Percentiles rank a stretch among this genome's conserved stretches.
Evolutionary conservation across 2,329 filamentous ascomycete species (phyloP).

Genomic region (Diaporthe velutina): DNA sequence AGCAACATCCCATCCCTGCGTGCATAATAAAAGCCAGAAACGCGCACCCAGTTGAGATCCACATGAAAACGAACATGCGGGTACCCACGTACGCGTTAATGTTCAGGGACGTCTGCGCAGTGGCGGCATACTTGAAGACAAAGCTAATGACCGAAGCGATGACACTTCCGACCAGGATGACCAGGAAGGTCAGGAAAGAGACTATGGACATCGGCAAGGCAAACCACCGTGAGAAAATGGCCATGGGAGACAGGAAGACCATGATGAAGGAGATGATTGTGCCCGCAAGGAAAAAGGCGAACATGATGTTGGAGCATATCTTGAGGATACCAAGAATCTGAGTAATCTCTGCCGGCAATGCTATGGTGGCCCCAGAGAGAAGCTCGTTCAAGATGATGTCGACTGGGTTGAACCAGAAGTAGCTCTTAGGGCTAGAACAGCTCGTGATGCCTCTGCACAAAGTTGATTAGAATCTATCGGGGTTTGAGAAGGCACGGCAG

Average conservation of each 20-base stretch:
- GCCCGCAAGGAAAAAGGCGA: conserved; percentile 84
- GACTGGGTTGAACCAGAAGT: conserved; percentile 95
- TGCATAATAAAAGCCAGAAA: conserved; percentile 81
- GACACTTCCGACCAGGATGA: conserved; percentile 77
- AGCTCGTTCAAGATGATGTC: conserved; percentile 84
- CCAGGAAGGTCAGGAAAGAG: conserved; percentile 74
- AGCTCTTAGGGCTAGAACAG: conserved; percentile 77
- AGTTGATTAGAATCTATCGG: conserved; percentile 51
- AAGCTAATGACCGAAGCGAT: conserved; percentile 88
- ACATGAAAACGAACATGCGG: conserved; percentile 90
- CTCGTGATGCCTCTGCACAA: conserved; percentile 78
- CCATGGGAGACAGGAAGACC: conserved; percentile 74
- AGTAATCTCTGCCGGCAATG: conserved; percentile 80
- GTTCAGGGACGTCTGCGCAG: conserved; percentile 79
- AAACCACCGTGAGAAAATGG: conserved; percentile 66
- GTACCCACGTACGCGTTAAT: conserved; percentile 78
- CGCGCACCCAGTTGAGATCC: conserved; percentile 78
- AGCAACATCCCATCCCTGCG: conserved; percentile 83
- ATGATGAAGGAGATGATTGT: conserved; percentile 79
- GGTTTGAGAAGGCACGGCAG: not conserved
- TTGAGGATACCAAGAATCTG: conserved; percentile 81
- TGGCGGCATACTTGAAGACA: conserved; percentile 83
- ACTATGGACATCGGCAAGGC: conserved; percentile 77
- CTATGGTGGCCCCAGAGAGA: conserved; percentile 84
- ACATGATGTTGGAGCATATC: conserved; percentile 87